These are phyloP conservation scores for Chlamydomonas incerta DNA, from an alignment of 139 green algal species.

Conservation along the genomic window DNA sequence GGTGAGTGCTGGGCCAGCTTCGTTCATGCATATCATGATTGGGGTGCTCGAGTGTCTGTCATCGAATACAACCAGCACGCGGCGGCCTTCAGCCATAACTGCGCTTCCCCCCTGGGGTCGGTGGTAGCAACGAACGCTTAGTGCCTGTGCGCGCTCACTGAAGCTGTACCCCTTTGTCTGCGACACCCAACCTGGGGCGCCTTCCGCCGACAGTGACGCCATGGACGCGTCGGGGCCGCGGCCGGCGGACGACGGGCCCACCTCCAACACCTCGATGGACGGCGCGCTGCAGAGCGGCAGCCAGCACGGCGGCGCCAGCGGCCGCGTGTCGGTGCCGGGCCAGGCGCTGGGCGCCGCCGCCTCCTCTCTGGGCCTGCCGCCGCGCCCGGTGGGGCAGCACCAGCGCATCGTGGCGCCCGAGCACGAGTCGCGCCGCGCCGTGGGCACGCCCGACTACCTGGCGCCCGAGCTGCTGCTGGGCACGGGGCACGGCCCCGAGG, in stretches of 20 bases:
- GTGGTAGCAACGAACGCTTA: no score
- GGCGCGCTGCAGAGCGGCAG: not conserved
- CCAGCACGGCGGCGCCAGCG: not conserved
- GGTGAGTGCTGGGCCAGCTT: no score
- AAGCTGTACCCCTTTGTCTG: no score
- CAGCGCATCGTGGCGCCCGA: conserved; percentile 53
- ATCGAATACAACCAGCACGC: no score
- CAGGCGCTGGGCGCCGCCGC: not conserved
- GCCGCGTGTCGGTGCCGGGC: not conserved
- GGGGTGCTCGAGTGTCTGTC: no score
- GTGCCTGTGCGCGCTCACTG: no score
- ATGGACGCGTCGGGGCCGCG: conserved; percentile 24
- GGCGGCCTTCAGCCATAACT: no score
- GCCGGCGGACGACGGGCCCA: conserved; percentile 19
- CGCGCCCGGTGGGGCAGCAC: conserved; percentile 4
- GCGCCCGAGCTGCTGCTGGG: conserved; percentile 92
- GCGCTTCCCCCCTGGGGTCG: no score
- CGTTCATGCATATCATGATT: no score
- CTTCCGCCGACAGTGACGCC: not conserved
- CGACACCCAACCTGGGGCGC: no score
- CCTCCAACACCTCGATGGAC: not conserved
- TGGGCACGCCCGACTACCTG: conserved; percentile 97
- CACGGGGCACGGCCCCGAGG: conserved; percentile 77
- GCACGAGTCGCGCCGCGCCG: conserved; percentile 59
- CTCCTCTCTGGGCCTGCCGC: conserved; percentile 5